phyloP scores from a whole-genome alignment of 116 monocot genomes.

The Papilionanthe hybrid region DNA sequence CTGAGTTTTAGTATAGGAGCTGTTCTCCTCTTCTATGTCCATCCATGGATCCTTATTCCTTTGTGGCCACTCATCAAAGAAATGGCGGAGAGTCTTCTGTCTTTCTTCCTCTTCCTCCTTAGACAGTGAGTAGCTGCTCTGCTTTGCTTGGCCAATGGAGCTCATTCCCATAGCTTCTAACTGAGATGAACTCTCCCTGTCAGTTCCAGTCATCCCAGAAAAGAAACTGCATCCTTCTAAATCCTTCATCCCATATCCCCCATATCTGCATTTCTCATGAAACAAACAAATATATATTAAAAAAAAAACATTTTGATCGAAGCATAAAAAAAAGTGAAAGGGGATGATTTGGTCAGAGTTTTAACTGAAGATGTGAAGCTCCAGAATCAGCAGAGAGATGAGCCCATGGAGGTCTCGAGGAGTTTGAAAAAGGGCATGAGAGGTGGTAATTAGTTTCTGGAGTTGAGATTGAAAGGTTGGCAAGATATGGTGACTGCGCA shows the following conservation, averaged over 20 bases:
- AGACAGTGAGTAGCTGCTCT: conserved; percentile 4
- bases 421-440: conserved; percentile 9
- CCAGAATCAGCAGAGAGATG: background rate
- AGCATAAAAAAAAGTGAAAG: background rate
- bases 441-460: conserved; percentile 9
- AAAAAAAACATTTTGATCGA: too few relatives aligned
- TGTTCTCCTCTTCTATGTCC: conserved; percentile 26
- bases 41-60: conserved; percentile 48
- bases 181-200: conserved; percentile 20
- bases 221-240: background rate
- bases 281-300: too few relatives aligned
- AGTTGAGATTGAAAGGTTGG: background rate
- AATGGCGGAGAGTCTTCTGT: conserved; percentile 25
- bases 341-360: conserved; percentile 7
- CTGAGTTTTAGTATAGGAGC: conserved; percentile 50
- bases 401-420: background rate
- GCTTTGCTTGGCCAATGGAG: conserved; percentile 27
- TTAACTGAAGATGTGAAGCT: background rate
- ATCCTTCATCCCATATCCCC: background rate
- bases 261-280: background rate
- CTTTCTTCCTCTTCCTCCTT: conserved; percentile 26
- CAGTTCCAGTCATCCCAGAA: background rate
- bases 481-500: background rate
- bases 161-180: background rate
- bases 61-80: conserved; percentile 24